phyloP scores from a whole-genome alignment of 768 basidiomycete genomes.

The Calvatia gigantea region DNA sequence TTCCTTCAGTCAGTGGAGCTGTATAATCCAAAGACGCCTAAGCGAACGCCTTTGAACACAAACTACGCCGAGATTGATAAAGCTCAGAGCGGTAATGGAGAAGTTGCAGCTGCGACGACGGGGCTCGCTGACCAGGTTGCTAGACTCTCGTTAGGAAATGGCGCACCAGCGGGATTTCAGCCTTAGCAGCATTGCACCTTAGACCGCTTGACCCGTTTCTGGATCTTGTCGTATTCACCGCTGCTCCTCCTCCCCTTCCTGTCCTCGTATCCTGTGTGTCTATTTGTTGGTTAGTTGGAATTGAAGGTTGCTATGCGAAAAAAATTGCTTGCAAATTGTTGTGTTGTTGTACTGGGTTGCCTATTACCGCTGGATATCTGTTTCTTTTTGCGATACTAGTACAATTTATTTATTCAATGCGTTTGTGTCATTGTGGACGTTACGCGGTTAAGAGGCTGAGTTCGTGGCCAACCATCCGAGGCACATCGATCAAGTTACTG shows the following conservation, averaged over 20 bases:
- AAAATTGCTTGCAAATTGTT: neutral
- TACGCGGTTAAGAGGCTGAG: no score
- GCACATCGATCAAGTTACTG: no score
- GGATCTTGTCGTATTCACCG: neutral
- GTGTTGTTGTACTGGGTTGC: neutral
- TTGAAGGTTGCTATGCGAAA: neutral
- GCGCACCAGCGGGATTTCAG: neutral
- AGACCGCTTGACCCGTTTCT: neutral
- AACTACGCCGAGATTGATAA: constrained; percentile 20
- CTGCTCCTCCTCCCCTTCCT: neutral
- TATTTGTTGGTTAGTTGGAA: constrained; percentile 6
- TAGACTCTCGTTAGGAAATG: constrained; percentile 28
- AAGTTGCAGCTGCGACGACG: constrained; percentile 30
- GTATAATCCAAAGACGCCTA: constrained; percentile 30
- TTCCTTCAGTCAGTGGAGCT: constrained; percentile 27
- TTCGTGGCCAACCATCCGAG: no score
- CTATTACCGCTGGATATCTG: neutral
- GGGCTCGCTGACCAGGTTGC: constrained; percentile 31
- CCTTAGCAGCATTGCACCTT: neutral
- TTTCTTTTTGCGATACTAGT: constrained; percentile 5
- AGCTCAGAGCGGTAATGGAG: constrained; percentile 18
- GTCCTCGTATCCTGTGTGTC: neutral
- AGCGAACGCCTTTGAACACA: constrained; percentile 21
- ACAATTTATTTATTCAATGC: constrained; percentile 7
- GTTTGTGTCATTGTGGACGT: neutral